Evolutionary conservation across 371 early-diverging fungal species (phyloP).

Genomic region (Lichtheimia ramosa): DNA sequence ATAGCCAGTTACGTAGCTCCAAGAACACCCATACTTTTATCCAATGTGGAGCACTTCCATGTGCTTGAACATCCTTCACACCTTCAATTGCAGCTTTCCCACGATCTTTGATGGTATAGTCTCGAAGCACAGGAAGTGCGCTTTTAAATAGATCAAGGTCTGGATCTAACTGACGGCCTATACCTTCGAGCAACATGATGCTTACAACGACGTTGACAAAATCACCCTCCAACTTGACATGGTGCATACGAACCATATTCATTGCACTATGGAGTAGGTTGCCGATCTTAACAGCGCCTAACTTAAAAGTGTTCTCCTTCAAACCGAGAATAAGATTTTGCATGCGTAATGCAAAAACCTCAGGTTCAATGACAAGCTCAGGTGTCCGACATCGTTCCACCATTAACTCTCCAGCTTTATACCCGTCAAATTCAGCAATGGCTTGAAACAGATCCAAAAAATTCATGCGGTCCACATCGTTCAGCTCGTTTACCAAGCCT

Average conservation of each 20-base stretch:
- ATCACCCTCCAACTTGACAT: conserved; percentile 90
- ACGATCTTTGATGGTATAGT: conserved; percentile 62
- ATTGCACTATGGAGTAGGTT: conserved; percentile 79
- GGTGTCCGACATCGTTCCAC: conserved; percentile 84
- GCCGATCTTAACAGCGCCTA: conserved; percentile 77
- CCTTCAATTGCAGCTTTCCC: conserved; percentile 55
- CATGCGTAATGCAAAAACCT: conserved; percentile 80
- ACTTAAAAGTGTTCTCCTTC: conserved; percentile 70
- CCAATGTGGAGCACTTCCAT: conserved; percentile 52
- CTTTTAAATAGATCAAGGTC: conserved; percentile 88
- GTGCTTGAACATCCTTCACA: conserved; percentile 50
- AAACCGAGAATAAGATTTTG: conserved; percentile 70
- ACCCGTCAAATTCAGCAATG: conserved; percentile 84
- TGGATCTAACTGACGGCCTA: conserved; percentile 88
- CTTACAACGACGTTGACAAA: conserved; percentile 92
- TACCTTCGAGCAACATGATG: conserved; percentile 91
- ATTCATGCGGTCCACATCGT: conserved; percentile 72
- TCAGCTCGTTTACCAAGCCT: conserved; percentile 82
- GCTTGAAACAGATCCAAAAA: conserved; percentile 91
- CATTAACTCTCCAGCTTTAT: conserved; percentile 81
- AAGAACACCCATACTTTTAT: conserved; percentile 79
- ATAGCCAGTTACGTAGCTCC: conserved; percentile 71
- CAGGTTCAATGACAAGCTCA: conserved; percentile 68
- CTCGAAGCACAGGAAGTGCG: conserved; percentile 76
- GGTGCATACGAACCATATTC: conserved; percentile 86